Percentiles rank a stretch among this genome's conserved stretches.
Evolutionary conservation across 208 protist species (phyloP).

Genomic region (Acanthamoeba rhysodes): DNA sequence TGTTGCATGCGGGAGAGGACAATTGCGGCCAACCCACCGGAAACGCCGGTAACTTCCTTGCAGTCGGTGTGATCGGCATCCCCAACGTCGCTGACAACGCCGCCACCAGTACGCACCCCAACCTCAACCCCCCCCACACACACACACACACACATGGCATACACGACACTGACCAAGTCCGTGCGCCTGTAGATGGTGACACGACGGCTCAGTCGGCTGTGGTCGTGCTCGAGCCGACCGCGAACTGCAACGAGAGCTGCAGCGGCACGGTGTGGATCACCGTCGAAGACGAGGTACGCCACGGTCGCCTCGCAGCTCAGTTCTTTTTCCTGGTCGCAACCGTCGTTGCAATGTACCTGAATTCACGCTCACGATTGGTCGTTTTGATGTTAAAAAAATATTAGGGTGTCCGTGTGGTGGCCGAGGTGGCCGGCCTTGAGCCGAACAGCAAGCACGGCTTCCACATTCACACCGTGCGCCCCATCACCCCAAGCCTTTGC

Average conservation of each 20-base stretch:
- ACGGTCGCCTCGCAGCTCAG: too few relatives aligned
- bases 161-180: not conserved
- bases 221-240: not conserved
- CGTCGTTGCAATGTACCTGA: too few relatives aligned
- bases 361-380: not conserved
- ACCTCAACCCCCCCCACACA: not conserved
- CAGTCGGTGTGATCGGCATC: constrained; percentile 14
- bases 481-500: not conserved
- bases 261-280: constrained; percentile 1
- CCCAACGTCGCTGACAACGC: constrained; percentile 19
- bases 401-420: not conserved
- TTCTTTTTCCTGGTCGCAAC: not conserved
- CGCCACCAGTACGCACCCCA: not conserved
- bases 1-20: not conserved
- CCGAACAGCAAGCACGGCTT: not conserved
- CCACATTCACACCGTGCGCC: not conserved
- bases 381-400: too few relatives aligned
- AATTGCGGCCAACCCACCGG: not conserved
- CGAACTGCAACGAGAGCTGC: not conserved
- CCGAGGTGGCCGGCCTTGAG: not conserved
- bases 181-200: not conserved
- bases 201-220: not conserved
- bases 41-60: not conserved
- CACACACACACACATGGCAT: not conserved
- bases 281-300: not conserved